These are phyloP conservation scores for Eucalyptus guilfoylei DNA, from an alignment of 345 rosid genomes.

Conservation along the genomic window DNA sequence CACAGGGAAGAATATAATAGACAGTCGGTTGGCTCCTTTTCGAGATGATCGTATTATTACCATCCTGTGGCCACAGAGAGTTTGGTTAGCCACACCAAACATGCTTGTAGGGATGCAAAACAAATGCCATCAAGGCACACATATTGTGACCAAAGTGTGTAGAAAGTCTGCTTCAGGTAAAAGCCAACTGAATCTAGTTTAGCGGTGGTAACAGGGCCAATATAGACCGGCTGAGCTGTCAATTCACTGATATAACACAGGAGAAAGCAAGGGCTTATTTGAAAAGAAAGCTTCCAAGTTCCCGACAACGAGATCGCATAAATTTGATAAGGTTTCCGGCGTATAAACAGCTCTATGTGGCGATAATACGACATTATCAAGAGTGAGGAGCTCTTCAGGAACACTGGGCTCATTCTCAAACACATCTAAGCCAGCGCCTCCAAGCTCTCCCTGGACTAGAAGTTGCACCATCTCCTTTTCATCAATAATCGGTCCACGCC, in stretches of 20 bases:
- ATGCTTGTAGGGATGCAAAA: background rate
- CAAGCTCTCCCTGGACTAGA: constrained; percentile 26
- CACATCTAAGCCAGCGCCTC: constrained; percentile 56
- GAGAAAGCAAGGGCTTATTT: constrained; percentile 13
- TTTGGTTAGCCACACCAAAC: background rate
- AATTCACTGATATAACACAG: background rate
- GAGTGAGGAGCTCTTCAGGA: constrained; percentile 15
- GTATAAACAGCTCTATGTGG: constrained; percentile 28
- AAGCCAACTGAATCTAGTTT: background rate
- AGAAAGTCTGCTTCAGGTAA: background rate
- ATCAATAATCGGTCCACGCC: constrained; percentile 38
- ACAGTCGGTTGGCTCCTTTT: background rate
- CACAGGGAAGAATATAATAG: background rate
- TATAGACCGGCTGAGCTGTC: background rate
- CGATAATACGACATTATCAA: constrained; percentile 34
- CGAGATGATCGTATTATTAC: background rate
- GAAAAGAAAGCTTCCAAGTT: constrained; percentile 51
- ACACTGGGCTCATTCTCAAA: constrained; percentile 44
- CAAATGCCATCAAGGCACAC: background rate
- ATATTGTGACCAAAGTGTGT: background rate
- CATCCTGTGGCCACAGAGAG: background rate
- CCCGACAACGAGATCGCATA: constrained; percentile 12
- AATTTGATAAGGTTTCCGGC: constrained; percentile 12
- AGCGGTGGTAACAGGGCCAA: background rate
- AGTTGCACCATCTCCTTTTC: constrained; percentile 39